Conservation (phyloP, 495 filamentous ascomycete species). For the Daldinia vernicosa region DNA sequence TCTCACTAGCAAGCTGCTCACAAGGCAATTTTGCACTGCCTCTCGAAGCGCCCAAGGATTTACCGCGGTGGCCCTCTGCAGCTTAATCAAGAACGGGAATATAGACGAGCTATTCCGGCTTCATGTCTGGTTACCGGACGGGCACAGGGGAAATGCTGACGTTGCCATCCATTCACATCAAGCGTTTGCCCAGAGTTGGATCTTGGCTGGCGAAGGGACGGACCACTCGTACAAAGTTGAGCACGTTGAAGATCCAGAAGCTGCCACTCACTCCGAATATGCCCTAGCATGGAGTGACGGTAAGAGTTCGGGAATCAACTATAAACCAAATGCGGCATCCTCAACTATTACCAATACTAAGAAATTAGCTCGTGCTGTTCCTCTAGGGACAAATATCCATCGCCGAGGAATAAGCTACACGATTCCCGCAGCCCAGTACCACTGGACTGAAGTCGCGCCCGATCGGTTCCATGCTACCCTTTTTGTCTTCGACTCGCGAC, state of each 20-base stretch:
- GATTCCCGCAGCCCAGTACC: constrained; percentile 24
- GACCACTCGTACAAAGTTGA: constrained; percentile 25
- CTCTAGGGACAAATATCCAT: neutral
- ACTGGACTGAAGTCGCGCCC: constrained; percentile 16
- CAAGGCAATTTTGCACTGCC: constrained; percentile 19
- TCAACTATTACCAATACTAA: constrained; percentile 32
- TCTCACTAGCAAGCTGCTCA: neutral
- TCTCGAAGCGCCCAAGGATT: constrained; percentile 44
- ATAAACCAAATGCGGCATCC: constrained; percentile 23
- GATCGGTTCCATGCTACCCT: constrained; percentile 35
- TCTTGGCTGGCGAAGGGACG: constrained; percentile 39
- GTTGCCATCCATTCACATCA: constrained; percentile 43
- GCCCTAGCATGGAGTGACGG: constrained; percentile 33
- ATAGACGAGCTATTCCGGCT: constrained; percentile 43
- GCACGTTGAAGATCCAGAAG: neutral
- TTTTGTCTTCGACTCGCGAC: constrained; percentile 34
- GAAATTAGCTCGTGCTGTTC: constrained; percentile 3
- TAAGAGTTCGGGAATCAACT: constrained; percentile 11
- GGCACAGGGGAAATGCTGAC: constrained; percentile 23
- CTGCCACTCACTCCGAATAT: constrained; percentile 33
- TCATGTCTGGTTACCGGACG: constrained; percentile 41
- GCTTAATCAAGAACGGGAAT: constrained; percentile 32
- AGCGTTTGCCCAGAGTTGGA: constrained; percentile 40
- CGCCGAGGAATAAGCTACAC: constrained; percentile 19
- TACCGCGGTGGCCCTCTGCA: constrained; percentile 41